A percentile compares a stretch with the other conserved stretches of the same genome.
Evolutionary conservation across 176 grass and related monocot species (phyloP).

Genomic region (Elaeis guineensis): DNA sequence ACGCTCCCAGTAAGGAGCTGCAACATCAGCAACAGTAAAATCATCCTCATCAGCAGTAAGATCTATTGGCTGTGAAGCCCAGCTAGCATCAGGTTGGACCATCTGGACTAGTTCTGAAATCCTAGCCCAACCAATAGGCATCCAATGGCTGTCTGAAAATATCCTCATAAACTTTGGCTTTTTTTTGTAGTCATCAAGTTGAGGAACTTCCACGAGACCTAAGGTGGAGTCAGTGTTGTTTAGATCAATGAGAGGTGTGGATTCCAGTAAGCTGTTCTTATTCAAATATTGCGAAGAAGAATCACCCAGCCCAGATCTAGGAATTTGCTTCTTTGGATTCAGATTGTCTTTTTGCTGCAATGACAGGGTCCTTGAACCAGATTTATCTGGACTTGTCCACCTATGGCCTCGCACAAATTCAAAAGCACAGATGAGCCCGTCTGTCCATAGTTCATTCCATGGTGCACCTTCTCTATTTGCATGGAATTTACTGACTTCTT

Average conservation of each 20-base stretch:
- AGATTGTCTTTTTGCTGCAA: constrained; percentile 11
- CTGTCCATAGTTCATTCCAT: constrained; percentile 65
- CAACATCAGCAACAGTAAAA: constrained; percentile 87
- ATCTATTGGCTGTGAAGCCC: constrained; percentile 51
- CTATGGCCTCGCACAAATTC: constrained; percentile 48
- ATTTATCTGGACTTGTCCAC: constrained; percentile 27
- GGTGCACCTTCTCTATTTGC: constrained; percentile 40
- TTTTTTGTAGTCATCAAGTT: constrained; percentile 20
- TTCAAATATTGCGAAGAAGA: constrained; percentile 6
- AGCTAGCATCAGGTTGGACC: constrained; percentile 69
- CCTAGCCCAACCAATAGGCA: constrained; percentile 85
- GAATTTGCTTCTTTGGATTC: constrained; percentile 21
- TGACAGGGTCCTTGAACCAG: constrained; percentile 3
- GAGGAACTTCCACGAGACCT: background rate
- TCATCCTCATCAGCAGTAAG: constrained; percentile 65
- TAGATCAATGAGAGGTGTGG: constrained; percentile 2
- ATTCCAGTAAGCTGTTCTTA: constrained; percentile 19
- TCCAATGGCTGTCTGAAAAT: constrained; percentile 60
- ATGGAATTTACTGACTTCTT: constrained; percentile 34
- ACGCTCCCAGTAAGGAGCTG: constrained; percentile 80
- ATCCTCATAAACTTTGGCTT: constrained; percentile 14
- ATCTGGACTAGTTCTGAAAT: constrained; percentile 63
- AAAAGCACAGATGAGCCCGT: constrained; percentile 84
- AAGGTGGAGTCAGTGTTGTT: background rate
- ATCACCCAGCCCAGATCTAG: background rate